Base-by-base conservation (phyloP, 192 early-diverging fungal genomes). In the Thoreauomyces humboldtii region DNA sequence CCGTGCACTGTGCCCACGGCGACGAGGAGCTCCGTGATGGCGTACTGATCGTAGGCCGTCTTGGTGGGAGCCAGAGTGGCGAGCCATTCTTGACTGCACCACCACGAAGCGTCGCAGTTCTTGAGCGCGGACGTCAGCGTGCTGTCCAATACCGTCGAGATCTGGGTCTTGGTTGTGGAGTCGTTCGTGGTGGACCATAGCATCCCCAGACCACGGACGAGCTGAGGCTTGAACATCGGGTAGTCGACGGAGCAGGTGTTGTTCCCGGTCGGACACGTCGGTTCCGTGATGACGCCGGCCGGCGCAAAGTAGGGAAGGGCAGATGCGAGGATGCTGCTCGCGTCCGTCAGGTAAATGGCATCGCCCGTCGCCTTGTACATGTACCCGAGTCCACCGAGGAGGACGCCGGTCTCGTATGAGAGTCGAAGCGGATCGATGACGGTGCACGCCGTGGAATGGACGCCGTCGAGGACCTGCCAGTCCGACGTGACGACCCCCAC, bases 321-420 rank as follows among this genome's bases (percentile, higher is more conserved):
- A 33, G 36, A 58, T 37, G 25, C 43, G 28, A 65, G 27, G 22
- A 74, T 7, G 24, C 22, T 28, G 12, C 31, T 29, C 3, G 73
- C 73, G 19, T 68, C 73, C 36, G 42, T 48, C 22, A 65, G 22
- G 38, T 59, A 70, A 21, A 47, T 4, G 7, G 21, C 47, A 17
- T 61, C 31, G 6, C 48, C 33, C 22, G 73, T 61, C 0, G 69
- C 67, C 54, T 75, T 54, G 59, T 61, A 70, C 54, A 75, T 52
- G 63, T 63, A 70, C 9, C 46, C 63, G 17, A 71, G 35, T 1
- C 38, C 67, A 36, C 58, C 57, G 25, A 61, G 6, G 11, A 74
- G 34, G 27, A 57, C 45, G 5, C 73, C 73, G 0, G 21, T 32
- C 17, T 44, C 65, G 55, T 57, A 54, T 32, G 59, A 51, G 37